phyloP scores from a whole-genome alignment of 148 eudicot species.

The Heliosperma pusillum region DNA sequence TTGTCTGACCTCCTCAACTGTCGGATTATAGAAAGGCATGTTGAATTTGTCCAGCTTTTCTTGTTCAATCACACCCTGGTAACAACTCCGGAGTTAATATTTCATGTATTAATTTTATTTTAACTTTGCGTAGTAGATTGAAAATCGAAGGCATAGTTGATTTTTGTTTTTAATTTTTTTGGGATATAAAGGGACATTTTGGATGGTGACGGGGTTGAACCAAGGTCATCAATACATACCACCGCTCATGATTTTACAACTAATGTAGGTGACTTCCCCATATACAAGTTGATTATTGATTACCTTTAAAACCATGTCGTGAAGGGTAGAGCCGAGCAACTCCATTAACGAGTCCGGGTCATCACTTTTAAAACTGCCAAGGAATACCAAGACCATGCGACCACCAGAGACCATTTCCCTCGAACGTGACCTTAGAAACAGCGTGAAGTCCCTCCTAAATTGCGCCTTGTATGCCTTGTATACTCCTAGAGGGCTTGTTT shows the following conservation, averaged over 20 bases:
- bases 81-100: too few species aligned
- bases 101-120: too few species aligned
- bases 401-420: slow-evolving; percentile 24
- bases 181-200: too few species aligned
- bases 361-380: slow-evolving; percentile 22
- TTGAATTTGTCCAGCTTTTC: slow-evolving; percentile 35
- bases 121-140: too few species aligned
- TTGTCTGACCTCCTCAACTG: slow-evolving; percentile 33
- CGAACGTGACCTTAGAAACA: not conserved
- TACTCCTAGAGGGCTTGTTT: not conserved
- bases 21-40: slow-evolving; percentile 40
- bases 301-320: slow-evolving; percentile 35
- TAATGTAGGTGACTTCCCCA: too few species aligned
- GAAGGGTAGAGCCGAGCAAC: slow-evolving; percentile 26
- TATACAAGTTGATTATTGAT: too few species aligned
- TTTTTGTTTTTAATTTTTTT: too few species aligned
- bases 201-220: too few species aligned
- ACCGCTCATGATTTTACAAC: too few species aligned
- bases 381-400: slow-evolving; percentile 39
- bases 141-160: too few species aligned
- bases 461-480: not conserved
- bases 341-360: slow-evolving; percentile 21
- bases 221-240: too few species aligned
- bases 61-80: slow-evolving; percentile 20
- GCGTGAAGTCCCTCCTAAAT: not conserved